phyloP scores from a whole-genome alignment of 2,329 filamentous ascomycete species.

The Fusarium proliferatum region DNA sequence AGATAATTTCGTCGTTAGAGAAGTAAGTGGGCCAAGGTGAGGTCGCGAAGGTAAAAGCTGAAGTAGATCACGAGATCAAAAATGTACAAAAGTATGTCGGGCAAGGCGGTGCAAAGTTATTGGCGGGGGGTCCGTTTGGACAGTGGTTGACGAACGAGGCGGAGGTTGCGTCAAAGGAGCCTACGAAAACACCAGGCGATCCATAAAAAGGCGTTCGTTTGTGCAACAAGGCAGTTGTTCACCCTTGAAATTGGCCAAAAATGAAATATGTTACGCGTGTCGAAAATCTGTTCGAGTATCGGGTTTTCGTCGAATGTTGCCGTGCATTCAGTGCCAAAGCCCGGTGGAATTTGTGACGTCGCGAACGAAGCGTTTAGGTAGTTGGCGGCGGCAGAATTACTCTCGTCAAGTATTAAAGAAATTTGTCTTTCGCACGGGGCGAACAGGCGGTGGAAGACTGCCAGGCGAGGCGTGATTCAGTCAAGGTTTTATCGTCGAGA shows the following conservation, averaged over 20 bases:
- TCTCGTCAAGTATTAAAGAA: constrained; percentile 31
- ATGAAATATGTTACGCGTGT: constrained; percentile 31
- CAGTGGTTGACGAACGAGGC: constrained; percentile 27
- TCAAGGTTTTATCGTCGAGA: constrained; percentile 20
- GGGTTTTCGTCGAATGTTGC: constrained; percentile 4
- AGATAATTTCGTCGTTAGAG: constrained; percentile 3
- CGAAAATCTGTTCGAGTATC: constrained; percentile 3
- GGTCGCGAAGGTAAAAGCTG: neutral
- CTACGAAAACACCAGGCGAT: constrained; percentile 46
- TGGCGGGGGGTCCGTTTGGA: constrained; percentile 5
- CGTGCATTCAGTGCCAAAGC: constrained; percentile 24
- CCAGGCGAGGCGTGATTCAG: constrained; percentile 37
- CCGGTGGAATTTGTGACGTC: constrained; percentile 18
- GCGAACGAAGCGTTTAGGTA: constrained; percentile 12
- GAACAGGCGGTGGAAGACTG: constrained; percentile 6
- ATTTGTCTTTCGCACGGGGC: constrained; percentile 1
- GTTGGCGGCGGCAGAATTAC: constrained; percentile 12
- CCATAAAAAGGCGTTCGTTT: constrained; percentile 48
- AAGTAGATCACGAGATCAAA: neutral
- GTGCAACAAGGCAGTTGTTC: constrained; percentile 31
- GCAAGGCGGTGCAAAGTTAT: constrained; percentile 19
- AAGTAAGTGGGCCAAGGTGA: neutral
- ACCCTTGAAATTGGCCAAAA: constrained; percentile 12
- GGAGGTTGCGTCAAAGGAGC: constrained; percentile 41
- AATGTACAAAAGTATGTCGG: neutral